Base-by-base conservation (phyloP, 805 yeast genomes). In the Sugiyamaella floridensis region DNA sequence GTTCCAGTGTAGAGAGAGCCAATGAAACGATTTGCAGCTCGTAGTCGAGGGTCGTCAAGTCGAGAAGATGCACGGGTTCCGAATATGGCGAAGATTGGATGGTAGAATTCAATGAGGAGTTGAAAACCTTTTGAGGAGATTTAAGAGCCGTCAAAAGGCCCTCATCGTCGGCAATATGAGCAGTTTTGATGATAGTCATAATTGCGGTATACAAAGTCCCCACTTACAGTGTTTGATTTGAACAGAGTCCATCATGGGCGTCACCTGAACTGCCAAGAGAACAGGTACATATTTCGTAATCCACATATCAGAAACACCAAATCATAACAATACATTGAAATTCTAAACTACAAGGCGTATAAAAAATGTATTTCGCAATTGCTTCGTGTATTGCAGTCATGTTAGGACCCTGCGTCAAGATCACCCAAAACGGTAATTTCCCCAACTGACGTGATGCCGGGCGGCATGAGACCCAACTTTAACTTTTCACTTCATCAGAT, bases 61-160 rank as follows among this genome's bases (percentile, higher is more conserved):
- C 63, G 5, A 71, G 58, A 29, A 59, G 56, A 52, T 71, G 74
- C 1, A 49, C 60, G 12, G 43, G 45, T 16, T 66, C 70, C 15
- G 45, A 32, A 51, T 69, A 71, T 3, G 74, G 74, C 15, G 71
- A 67, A 9, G 73, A 60, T 49, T 62, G 55, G 48, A 66, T 63
- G 1, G 26, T 18, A 11, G 26, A 14, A 8, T 8, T 14, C n/a
- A 14, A 11, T 11, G 37, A 3, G 4, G 37, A 5, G 4, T 14
- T 14, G 3, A 22, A 22, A 22, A 6, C 26, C 6, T 22, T 22
- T 6, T 22, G 26, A 22, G 26, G 26, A 4, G 26, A 22, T 15
- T 19, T 4, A 3, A 47, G 26, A 16, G 50, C 45, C 7, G 9
- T 16, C 32, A 42, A 18, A 12, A 48, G 51, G 8, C 47, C 42